phyloP scores from a whole-genome alignment of 2,329 filamentous ascomycete genomes.

The Alternaria consortialis region DNA sequence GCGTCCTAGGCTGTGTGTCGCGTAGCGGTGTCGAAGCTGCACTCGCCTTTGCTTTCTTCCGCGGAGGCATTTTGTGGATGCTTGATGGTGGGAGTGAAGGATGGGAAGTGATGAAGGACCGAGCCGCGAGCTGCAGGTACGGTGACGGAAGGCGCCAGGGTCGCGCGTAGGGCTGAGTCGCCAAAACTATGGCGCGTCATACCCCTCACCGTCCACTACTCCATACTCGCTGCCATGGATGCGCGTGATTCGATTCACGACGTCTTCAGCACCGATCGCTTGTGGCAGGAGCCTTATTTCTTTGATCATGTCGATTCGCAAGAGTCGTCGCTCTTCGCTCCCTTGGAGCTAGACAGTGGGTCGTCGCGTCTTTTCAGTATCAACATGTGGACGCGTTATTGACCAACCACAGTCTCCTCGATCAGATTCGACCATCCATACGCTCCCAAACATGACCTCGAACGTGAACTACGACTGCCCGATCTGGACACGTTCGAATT shows the following conservation, averaged over 20 bases:
- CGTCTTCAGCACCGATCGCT: conserved; percentile 70
- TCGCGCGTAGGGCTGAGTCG: conserved; percentile 39
- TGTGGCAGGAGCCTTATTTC: conserved; percentile 66
- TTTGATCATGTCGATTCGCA: conserved; percentile 30
- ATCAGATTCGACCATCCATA: conserved; percentile 53
- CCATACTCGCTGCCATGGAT: conserved; percentile 28
- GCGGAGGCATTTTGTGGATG: conserved; percentile 67
- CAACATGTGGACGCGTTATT: conserved; percentile 27
- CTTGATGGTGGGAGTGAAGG: conserved; percentile 1
- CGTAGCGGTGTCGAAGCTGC: conserved; percentile 65
- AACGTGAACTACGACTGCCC: conserved; percentile 49
- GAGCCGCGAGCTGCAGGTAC: conserved; percentile 21
- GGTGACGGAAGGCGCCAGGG: conserved; percentile 25
- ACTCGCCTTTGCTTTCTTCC: conserved; percentile 70
- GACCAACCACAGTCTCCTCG: conserved; percentile 39
- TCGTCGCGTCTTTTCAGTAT: conserved; percentile 33
- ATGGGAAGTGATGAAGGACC: not conserved
- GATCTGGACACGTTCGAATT: conserved; percentile 53
- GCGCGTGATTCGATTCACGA: conserved; percentile 59
- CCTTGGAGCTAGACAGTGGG: conserved; percentile 49
- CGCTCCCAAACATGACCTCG: conserved; percentile 46
- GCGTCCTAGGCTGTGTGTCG: conserved; percentile 53
- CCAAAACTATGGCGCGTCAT: conserved; percentile 41
- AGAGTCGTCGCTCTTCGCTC: conserved; percentile 45
- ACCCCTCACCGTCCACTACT: conserved; percentile 30